Conservation (phyloP, 129 eudicot species). For the Flaveria robusta region DNA sequence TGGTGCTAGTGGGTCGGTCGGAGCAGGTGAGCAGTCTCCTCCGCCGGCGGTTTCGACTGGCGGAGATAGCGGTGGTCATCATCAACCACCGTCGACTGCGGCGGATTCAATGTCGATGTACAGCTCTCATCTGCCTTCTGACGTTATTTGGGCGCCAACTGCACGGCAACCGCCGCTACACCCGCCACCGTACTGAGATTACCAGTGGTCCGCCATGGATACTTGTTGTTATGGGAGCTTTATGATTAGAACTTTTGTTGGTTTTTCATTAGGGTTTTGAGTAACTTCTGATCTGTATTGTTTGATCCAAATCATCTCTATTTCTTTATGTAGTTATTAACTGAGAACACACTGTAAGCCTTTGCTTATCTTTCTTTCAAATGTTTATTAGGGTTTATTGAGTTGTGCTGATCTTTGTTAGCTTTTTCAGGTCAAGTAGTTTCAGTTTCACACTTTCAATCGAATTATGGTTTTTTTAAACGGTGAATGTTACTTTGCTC, state of each 20-base stretch:
- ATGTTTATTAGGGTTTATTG: background rate
- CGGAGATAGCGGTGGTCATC: conserved; percentile 31
- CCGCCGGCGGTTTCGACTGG: conserved; percentile 38
- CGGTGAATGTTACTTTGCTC: no score
- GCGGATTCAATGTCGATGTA: conserved; percentile 48
- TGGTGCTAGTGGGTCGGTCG: conserved; percentile 32
- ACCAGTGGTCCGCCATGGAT: background rate
- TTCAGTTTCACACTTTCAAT: no score
- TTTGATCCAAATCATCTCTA: background rate
- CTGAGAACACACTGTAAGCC: background rate
- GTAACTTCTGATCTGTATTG: conserved; percentile 27
- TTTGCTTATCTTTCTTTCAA: background rate
- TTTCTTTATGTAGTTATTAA: conserved; percentile 5
- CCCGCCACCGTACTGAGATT: conserved; percentile 50
- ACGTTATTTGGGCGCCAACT: conserved; percentile 79
- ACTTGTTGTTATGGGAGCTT: background rate
- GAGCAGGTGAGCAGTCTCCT: conserved; percentile 28
- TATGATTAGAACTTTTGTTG: background rate
- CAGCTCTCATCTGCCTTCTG: conserved; percentile 50
- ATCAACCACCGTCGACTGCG: conserved; percentile 24
- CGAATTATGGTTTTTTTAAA: no score
- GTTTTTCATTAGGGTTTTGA: conserved; percentile 16
- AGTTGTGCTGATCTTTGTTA: no score
- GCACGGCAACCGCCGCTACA: conserved; percentile 55
- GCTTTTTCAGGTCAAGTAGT: no score